A percentile compares a stretch with the other conserved stretches of the same genome.
These are phyloP conservation scores for Aspergillus pseudoviridinutans DNA, from an alignment of 2,329 filamentous ascomycete species.

Conservation along the genomic window DNA sequence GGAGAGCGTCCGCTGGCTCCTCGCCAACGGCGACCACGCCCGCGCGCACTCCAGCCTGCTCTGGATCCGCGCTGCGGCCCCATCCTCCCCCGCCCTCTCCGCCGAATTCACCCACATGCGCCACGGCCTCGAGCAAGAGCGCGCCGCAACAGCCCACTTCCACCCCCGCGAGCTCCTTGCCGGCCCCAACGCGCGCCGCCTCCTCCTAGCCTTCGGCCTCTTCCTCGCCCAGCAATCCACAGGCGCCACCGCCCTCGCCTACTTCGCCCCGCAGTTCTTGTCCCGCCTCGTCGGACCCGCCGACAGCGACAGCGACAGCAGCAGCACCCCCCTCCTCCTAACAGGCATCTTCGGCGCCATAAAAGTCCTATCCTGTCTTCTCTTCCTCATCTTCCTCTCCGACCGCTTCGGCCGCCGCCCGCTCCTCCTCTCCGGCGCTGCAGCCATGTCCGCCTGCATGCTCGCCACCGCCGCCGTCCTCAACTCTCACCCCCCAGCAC, in stretches of 20 bases:
- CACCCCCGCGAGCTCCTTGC: constrained; percentile 44
- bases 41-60: constrained; percentile 47
- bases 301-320: constrained; percentile 32
- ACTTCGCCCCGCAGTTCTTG: constrained; percentile 55
- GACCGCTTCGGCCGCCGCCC: constrained; percentile 51
- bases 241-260: constrained; percentile 52
- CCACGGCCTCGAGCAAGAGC: constrained; percentile 45
- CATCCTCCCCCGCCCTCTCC: constrained; percentile 28
- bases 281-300: constrained; percentile 43
- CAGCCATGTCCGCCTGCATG: constrained; percentile 44
- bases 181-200: constrained; percentile 42
- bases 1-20: constrained; percentile 51
- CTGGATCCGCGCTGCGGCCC: constrained; percentile 48
- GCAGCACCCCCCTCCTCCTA: constrained; percentile 44
- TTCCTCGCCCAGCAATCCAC: constrained; percentile 54
- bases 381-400: constrained; percentile 52
- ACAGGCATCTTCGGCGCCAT: constrained; percentile 53
- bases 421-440: constrained; percentile 48
- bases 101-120: constrained; percentile 52
- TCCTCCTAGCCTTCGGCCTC: constrained; percentile 43
- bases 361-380: constrained; percentile 49
- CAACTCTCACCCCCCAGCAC: no score
- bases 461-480: constrained; percentile 43
- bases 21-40: constrained; percentile 42
- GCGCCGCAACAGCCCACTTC: constrained; percentile 44